Conservation (phyloP, 2,329 filamentous ascomycete genomes). For the Aspergillus glaucus region DNA sequence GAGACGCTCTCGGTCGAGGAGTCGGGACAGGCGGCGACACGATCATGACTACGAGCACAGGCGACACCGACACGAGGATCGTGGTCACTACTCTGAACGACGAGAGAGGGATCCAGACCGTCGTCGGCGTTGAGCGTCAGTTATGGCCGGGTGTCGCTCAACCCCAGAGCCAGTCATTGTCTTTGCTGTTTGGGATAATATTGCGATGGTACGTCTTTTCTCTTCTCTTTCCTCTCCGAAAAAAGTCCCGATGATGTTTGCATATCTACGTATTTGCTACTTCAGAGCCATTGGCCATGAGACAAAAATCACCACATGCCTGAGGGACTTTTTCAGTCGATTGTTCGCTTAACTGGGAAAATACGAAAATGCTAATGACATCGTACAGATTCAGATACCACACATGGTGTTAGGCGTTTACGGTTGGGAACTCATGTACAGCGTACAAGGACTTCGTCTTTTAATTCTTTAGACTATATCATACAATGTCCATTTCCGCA, state of each 20-base stretch:
- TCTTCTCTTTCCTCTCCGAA: too few species aligned
- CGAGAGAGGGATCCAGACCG: conserved; percentile 22
- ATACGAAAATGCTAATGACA: too few species aligned
- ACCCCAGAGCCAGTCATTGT: too few species aligned
- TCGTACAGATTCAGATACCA: not conserved
- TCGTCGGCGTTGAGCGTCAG: conserved; percentile 17
- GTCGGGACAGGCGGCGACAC: conserved; percentile 19
- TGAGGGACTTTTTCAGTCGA: too few species aligned
- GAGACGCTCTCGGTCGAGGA: conserved; percentile 25
- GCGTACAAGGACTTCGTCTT: conserved; percentile 2
- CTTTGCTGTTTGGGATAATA: too few species aligned
- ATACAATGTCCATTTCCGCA: conserved; percentile 9
- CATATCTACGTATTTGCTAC: conserved; percentile 99
- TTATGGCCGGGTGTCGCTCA: too few species aligned
- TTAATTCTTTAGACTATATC: conserved; percentile 3
- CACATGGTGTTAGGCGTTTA: conserved; percentile 10
- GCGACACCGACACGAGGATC: conserved; percentile 18
- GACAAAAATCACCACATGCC: too few species aligned
- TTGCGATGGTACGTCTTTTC: too few species aligned
- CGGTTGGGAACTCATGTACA: not conserved
- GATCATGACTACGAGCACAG: conserved; percentile 19
- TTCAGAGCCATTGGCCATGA: conserved; percentile 71
- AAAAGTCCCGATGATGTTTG: conserved; percentile 75
- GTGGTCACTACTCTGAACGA: conserved; percentile 17
- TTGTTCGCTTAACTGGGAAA: too few species aligned